A percentile compares a stretch with the other conserved stretches of the same genome.
phyloP scores from a whole-genome alignment of 768 basidiomycete genomes.

The Leccinum disarticulatum region DNA sequence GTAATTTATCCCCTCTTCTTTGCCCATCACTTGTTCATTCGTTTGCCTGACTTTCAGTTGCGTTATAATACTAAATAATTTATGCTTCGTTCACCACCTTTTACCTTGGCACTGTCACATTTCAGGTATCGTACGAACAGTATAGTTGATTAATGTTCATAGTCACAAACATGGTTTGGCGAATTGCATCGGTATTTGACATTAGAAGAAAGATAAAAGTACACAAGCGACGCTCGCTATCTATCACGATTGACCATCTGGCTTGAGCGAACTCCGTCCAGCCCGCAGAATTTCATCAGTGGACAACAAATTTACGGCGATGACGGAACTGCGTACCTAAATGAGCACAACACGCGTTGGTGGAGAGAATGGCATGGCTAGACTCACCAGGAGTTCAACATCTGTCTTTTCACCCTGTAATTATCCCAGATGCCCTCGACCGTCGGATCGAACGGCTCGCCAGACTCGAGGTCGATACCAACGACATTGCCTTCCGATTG shows the following conservation, averaged over 20 bases:
- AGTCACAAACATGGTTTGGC: conserved; percentile 20
- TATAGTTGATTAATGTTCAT: conserved; percentile 33
- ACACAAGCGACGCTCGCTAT: conserved; percentile 17
- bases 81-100: conserved; percentile 23
- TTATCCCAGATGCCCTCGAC: conserved; percentile 99
- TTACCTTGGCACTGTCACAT: conserved; percentile 10
- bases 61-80: conserved; percentile 29
- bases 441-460: conserved; percentile 95
- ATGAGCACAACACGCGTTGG: conserved; percentile 24
- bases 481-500: conserved; percentile 91
- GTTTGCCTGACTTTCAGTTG: conserved; percentile 16
- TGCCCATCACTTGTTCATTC: conserved; percentile 17
- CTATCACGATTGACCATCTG: conserved; percentile 63
- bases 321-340: conserved; percentile 66
- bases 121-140: conserved; percentile 28
- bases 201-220: conserved; percentile 23
- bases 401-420: conserved; percentile 97
- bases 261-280: conserved; percentile 83
- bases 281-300: conserved; percentile 95
- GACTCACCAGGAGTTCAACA: conserved; percentile 92
- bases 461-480: conserved; percentile 88
- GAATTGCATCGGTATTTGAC: conserved; percentile 12
- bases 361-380: conserved; percentile 8
- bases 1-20: conserved; percentile 26
- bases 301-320: conserved; percentile 91